Evolutionary conservation across 257 asterid species (phyloP).

Genomic region (Ballota nigra): DNA sequence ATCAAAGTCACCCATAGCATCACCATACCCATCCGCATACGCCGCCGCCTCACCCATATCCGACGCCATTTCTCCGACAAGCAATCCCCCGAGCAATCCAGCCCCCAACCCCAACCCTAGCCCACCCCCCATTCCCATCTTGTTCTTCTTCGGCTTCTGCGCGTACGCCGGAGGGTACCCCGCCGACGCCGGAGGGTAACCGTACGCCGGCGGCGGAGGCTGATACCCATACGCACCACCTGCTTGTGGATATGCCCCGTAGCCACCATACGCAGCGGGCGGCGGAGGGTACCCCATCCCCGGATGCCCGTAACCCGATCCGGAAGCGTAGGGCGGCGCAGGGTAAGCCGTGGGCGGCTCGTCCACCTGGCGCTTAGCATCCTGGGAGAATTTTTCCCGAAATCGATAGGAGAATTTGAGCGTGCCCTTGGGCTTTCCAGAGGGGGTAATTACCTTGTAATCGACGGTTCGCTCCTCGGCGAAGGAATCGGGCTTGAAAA

Average conservation of each 20-base stretch:
- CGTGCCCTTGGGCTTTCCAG: constrained; percentile 69
- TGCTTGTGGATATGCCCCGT: constrained; percentile 27
- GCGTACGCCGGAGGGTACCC: constrained; percentile 43
- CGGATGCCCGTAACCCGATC: constrained; percentile 26
- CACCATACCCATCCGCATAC: constrained; percentile 47
- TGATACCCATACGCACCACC: constrained; percentile 43
- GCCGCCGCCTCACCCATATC: constrained; percentile 47
- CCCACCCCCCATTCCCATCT: constrained; percentile 52
- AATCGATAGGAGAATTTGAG: constrained; percentile 60
- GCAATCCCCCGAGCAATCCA: constrained; percentile 85
- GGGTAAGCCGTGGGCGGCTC: constrained; percentile 43
- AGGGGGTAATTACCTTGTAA: constrained; percentile 48
- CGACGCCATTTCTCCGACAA: constrained; percentile 73
- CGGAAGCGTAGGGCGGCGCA: constrained; percentile 20
- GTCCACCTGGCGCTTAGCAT: constrained; percentile 21
- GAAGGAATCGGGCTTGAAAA: constrained; percentile 26
- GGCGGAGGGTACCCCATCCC: constrained; percentile 38
- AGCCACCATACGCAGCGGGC: constrained; percentile 27
- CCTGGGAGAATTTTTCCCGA: constrained; percentile 52
- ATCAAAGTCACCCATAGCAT: constrained; percentile 41
- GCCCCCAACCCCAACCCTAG: constrained; percentile 83
- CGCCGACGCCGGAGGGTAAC: constrained; percentile 26
- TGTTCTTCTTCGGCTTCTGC: constrained; percentile 54
- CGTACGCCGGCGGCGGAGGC: constrained; percentile 36
- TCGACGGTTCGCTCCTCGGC: constrained; percentile 39